Percentiles rank a stretch among this genome's conserved stretches.
These are phyloP conservation scores for Beauveria australis DNA, from an alignment of 2,329 filamentous ascomycete genomes.

Conservation along the genomic window DNA sequence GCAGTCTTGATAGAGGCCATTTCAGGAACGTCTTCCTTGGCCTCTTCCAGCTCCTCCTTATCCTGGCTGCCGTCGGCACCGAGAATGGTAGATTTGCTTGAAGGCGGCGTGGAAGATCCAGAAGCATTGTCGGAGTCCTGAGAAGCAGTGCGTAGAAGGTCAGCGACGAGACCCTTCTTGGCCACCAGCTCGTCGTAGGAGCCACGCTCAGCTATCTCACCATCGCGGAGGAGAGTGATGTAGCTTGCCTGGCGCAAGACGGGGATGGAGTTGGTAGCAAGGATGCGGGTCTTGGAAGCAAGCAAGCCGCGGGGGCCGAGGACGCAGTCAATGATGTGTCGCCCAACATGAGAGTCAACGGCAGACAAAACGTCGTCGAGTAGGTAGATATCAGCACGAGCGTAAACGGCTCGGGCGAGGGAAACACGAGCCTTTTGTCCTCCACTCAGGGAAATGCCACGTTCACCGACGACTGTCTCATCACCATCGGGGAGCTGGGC, in stretches of 20 bases:
- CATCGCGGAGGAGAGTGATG: conserved; percentile 76
- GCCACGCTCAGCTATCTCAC: conserved; percentile 75
- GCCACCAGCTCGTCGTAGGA: conserved; percentile 87
- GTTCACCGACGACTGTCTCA: conserved; percentile 91
- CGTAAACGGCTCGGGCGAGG: conserved; percentile 88
- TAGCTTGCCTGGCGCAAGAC: conserved; percentile 85
- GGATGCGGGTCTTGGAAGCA: conserved; percentile 75
- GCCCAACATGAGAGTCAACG: conserved; percentile 95
- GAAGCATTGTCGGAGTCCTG: conserved; percentile 40
- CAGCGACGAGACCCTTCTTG: conserved; percentile 85
- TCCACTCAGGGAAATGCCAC: conserved; percentile 90
- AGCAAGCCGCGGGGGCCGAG: conserved; percentile 79
- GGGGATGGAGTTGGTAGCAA: conserved; percentile 92
- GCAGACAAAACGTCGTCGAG: conserved; percentile 92
- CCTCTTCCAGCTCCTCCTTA: conserved; percentile 64
- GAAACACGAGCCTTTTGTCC: conserved; percentile 94
- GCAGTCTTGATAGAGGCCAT: conserved; percentile 62
- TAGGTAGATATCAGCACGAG: conserved; percentile 90
- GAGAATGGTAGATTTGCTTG: conserved; percentile 50
- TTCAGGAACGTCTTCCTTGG: conserved; percentile 67
- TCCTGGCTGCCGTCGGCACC: conserved; percentile 44
- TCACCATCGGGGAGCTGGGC: conserved; percentile 88
- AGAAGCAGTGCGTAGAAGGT: conserved; percentile 70
- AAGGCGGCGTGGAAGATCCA: conserved; percentile 38
- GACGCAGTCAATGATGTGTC: conserved; percentile 91